Conservation (phyloP, 805 yeast species). For the Pichia thaimueangensis region DNA sequence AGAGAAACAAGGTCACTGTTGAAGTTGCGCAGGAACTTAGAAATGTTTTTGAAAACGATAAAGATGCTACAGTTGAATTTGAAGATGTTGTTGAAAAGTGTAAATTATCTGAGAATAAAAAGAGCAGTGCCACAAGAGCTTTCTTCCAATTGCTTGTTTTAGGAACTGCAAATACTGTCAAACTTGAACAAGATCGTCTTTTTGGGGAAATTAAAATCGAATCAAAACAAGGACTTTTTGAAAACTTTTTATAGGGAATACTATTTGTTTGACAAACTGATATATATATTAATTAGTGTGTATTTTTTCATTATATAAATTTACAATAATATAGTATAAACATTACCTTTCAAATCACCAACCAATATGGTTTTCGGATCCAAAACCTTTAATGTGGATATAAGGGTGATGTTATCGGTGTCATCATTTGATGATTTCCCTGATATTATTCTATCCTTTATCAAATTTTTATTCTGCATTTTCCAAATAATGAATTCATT, state of each 20-base stretch:
- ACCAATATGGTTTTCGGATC: neutral
- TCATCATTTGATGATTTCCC: neutral
- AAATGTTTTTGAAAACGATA: constrained; percentile 7
- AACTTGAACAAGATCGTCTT: constrained; percentile 50
- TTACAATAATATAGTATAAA: constrained; percentile 3
- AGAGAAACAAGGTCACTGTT: constrained; percentile 41
- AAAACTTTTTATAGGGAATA: constrained; percentile 17
- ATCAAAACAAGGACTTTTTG: constrained; percentile 15
- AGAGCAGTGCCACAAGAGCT: constrained; percentile 59
- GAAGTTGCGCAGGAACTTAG: constrained; percentile 47
- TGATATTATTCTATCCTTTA: neutral
- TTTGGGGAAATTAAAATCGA: constrained; percentile 55
- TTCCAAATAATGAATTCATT: constrained; percentile 3
- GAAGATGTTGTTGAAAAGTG: constrained; percentile 19
- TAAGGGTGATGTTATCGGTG: neutral
- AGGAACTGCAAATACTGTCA: constrained; percentile 69
- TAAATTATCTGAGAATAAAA: constrained; percentile 35
- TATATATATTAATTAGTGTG: neutral
- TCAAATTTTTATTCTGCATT: no score
- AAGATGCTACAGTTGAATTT: neutral
- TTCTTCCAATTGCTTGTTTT: constrained; percentile 80
- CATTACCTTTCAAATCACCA: constrained; percentile 24
- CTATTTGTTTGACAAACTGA: neutral
- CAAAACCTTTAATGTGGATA: neutral
- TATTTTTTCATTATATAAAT: neutral